Conservation (phyloP, 768 basidiomycete genomes). For the Multifurca ochricompacta region DNA sequence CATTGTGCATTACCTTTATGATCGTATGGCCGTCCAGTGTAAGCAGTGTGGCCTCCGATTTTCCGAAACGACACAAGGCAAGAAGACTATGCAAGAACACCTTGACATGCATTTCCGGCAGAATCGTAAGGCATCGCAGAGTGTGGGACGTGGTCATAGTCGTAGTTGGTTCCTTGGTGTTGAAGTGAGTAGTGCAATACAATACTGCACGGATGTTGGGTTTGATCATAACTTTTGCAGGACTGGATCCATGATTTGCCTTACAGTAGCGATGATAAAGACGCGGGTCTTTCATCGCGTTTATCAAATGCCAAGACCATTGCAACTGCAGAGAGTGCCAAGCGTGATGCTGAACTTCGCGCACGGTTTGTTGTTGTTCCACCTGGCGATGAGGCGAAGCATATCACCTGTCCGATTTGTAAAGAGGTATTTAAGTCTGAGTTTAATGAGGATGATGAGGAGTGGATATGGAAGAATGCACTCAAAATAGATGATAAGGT, state of each 20-base stretch:
- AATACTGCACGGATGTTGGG: neutral
- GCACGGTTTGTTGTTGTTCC: slow-evolving; percentile 82
- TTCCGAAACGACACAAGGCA: slow-evolving; percentile 60
- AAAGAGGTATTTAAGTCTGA: slow-evolving; percentile 89
- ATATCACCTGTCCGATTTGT: slow-evolving; percentile 89
- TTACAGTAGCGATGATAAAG: slow-evolving; percentile 60
- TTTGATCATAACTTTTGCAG: slow-evolving; percentile 32
- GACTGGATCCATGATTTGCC: slow-evolving; percentile 79
- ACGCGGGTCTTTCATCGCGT: slow-evolving; percentile 46
- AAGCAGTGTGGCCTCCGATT: slow-evolving; percentile 92
- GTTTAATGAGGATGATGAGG: slow-evolving; percentile 92
- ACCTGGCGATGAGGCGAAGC: slow-evolving; percentile 78
- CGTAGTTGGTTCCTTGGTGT: slow-evolving; percentile 82
- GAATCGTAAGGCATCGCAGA: slow-evolving; percentile 76
- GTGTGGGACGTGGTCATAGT: slow-evolving; percentile 75
- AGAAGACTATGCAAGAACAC: slow-evolving; percentile 76
- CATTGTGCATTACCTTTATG: slow-evolving; percentile 62
- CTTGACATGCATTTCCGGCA: slow-evolving; percentile 96
- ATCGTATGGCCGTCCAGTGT: slow-evolving; percentile 73
- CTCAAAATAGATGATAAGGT: slow-evolving; percentile 78
- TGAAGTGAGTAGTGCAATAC: slow-evolving; percentile 49
- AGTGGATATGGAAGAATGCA: slow-evolving; percentile 97
- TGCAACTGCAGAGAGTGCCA: slow-evolving; percentile 56
- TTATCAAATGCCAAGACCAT: slow-evolving; percentile 48
- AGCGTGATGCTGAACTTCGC: slow-evolving; percentile 68